Evolutionary conservation across 2,329 filamentous ascomycete genomes (phyloP).

Genomic region (Aureobasidium sp.): DNA sequence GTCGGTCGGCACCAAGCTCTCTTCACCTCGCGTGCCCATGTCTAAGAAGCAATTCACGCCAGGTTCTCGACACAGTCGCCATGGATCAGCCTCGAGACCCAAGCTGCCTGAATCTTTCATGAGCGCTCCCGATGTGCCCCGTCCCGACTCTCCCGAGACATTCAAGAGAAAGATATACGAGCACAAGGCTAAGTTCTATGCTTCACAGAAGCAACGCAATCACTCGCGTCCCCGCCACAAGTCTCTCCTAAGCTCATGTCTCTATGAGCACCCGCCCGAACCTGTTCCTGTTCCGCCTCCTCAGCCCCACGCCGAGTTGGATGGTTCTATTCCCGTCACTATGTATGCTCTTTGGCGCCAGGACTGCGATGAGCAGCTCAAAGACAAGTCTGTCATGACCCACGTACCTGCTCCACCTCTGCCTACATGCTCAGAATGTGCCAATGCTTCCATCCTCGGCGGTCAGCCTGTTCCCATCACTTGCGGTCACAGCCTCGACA

Average conservation of each 20-base stretch:
- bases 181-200: slow-evolving; percentile 5
- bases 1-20: not conserved
- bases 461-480: not conserved
- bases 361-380: slow-evolving; percentile 4
- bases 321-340: not conserved
- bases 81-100: not conserved
- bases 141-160: not conserved
- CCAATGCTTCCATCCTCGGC: not conserved
- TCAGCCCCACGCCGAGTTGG: not conserved
- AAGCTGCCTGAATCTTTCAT: not conserved
- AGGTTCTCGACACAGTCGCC: not conserved
- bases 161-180: slow-evolving; percentile 5
- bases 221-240: not conserved
- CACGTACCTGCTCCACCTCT: not conserved
- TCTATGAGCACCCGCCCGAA: not conserved
- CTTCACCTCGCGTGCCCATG: not conserved
- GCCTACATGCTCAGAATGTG: not conserved
- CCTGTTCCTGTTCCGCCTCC: not conserved
- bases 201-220: not conserved
- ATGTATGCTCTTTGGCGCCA: slow-evolving; percentile 2
- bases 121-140: slow-evolving; percentile 1
- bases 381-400: slow-evolving; percentile 1
- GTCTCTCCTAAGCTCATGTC: not conserved
- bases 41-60: slow-evolving; percentile 4
- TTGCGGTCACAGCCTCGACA: slow-evolving; percentile 8